Evolutionary conservation across 495 filamentous ascomycete species (phyloP).

Genomic region (Aspergillus homomorphus): DNA sequence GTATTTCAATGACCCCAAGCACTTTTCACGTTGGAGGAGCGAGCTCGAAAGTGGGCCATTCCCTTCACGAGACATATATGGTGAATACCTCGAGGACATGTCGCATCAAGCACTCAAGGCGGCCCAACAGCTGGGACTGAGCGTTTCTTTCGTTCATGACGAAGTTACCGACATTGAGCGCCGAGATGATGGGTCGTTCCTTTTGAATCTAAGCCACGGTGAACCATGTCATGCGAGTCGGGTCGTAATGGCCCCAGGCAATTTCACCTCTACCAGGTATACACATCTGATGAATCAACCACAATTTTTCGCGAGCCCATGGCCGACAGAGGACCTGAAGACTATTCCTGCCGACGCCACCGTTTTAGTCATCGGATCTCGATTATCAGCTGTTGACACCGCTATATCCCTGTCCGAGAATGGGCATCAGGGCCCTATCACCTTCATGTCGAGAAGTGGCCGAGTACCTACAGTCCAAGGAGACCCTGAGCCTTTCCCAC

Average conservation of each 20-base stretch:
- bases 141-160: slow-evolving; percentile 4
- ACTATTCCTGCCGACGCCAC: neutral
- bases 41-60: neutral
- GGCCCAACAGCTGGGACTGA: neutral
- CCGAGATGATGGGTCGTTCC: neutral
- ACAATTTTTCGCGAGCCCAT: neutral
- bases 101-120: slow-evolving; percentile 1
- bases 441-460: slow-evolving; percentile 9
- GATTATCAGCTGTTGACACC: slow-evolving; percentile 6
- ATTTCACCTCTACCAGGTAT: slow-evolving; percentile 3
- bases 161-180: slow-evolving; percentile 4
- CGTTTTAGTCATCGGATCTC: slow-evolving; percentile 4
- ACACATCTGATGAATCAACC: slow-evolving; percentile 2
- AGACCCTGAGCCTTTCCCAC: neutral
- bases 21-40: neutral
- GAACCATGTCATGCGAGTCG: neutral
- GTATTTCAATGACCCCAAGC: neutral
- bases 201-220: neutral
- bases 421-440: slow-evolving; percentile 8
- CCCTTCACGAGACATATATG: neutral
- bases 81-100: slow-evolving; percentile 6
- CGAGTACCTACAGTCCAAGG: slow-evolving; percentile 8
- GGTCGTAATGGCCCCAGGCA: slow-evolving; percentile 5
- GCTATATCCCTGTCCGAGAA: neutral
- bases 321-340: slow-evolving; percentile 1